Evolutionary conservation across 1,284 basidiomycete species (phyloP).

Genomic region (Malassezia restricta): DNA sequence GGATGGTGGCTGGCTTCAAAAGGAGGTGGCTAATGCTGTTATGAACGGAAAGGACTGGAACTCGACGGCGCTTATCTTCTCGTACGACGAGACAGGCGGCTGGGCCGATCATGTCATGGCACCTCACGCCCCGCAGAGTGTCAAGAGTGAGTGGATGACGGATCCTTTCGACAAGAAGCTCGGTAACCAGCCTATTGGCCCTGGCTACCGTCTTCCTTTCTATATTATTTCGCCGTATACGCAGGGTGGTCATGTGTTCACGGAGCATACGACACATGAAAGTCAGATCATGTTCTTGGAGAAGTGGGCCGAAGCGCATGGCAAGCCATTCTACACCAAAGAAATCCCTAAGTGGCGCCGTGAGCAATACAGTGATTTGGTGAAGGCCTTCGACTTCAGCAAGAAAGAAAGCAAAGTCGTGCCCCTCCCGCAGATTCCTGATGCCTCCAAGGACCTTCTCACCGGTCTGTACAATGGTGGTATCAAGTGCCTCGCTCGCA

Average conservation of each 20-base stretch:
- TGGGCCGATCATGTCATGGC: slow-evolving; percentile 30
- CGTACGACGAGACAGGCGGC: slow-evolving; percentile 37
- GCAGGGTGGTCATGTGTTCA: slow-evolving; percentile 29
- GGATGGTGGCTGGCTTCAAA: slow-evolving; percentile 32
- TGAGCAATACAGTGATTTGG: slow-evolving; percentile 25
- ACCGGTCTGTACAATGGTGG: slow-evolving; percentile 18
- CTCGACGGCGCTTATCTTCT: slow-evolving; percentile 24
- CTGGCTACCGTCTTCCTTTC: slow-evolving; percentile 36
- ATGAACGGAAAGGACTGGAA: slow-evolving; percentile 22
- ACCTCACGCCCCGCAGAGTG: slow-evolving; percentile 12
- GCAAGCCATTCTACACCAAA: slow-evolving; percentile 22
- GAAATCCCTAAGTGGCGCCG: slow-evolving; percentile 28
- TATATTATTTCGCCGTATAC: slow-evolving; percentile 31
- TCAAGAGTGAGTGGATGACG: slow-evolving; percentile 19
- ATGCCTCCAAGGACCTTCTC: slow-evolving; percentile 14
- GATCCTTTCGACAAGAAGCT: slow-evolving; percentile 20
- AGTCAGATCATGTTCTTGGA: slow-evolving; percentile 30
- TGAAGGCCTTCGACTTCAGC: slow-evolving; percentile 30
- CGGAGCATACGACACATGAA: slow-evolving; percentile 27
- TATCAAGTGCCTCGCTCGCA: slow-evolving; percentile 13
- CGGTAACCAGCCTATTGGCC: slow-evolving; percentile 22
- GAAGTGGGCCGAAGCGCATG: slow-evolving; percentile 29
- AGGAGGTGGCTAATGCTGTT: slow-evolving; percentile 28
- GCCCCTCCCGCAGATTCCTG: slow-evolving; percentile 8
- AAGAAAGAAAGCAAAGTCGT: slow-evolving; percentile 12